Evolutionary conservation across 257 asterid species (phyloP), one percentile per base, ranked within the genome.

Genomic region (Verbena officinalis): DNA sequence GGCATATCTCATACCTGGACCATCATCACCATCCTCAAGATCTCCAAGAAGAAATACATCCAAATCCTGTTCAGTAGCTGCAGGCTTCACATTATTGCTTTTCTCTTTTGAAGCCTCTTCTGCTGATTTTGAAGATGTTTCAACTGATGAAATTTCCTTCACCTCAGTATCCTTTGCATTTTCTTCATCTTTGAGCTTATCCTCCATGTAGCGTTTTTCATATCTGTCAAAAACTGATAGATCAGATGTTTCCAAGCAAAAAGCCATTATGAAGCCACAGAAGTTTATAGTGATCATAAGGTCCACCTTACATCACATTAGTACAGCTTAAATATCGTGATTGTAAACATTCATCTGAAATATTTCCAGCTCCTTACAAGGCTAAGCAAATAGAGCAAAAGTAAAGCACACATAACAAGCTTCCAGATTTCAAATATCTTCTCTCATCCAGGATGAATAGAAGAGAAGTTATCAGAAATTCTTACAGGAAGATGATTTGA

Each of bases 21-120:
- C 96, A 51, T 81, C 90, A 77, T 90, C 97, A 24, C 89, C 80
- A 53, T 86, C 99, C 73, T 80, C 96, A n/a, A 69, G 73, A 59
- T 89, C 97, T 74, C 99, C 97, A 22, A 93, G 89, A 65, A 93
- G 97, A 78, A 87, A 93, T 30, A 85, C 89, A 64, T 93, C 99
- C 84, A 93, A 83, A 80, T 93, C 99, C 80, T 88, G 88, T 65
- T 94, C 99, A 27, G 95, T 74, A 65, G 87, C 65, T 58, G 83
- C 72, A 59, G 86, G 48, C 66, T 79, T 72, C 33, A 50, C 56
- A 73, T 62, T 77, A 65, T 83, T 81, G 62, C 64, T 83, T 75
- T 83, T 81, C 44, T 65, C 78, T 62, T 81, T 77, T 24, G 78
- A 68, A 62, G 20, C 67, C 58, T 23, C 85, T 33, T 63, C 77